Conservation (phyloP, 2,329 filamentous ascomycete species). For the Colletotrichum sp. region DNA sequence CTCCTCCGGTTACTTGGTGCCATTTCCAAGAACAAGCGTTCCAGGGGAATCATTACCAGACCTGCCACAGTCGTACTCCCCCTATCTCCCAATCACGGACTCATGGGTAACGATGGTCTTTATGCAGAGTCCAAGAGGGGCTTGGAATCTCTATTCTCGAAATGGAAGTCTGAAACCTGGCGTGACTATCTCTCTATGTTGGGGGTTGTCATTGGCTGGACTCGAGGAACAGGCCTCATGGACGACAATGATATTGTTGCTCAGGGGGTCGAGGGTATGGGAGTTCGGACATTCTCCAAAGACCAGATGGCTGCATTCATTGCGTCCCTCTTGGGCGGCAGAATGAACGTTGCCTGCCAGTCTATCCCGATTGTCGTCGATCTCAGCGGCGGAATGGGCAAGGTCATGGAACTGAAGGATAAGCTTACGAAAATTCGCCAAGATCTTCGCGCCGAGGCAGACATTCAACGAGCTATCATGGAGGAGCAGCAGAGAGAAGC, state of each 20-base stretch:
- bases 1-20: constrained; percentile 86
- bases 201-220: constrained; percentile 98
- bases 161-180: constrained; percentile 98
- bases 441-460: constrained; percentile 91
- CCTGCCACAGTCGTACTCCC: constrained; percentile 96
- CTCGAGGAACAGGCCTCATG: constrained; percentile 96
- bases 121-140: constrained; percentile 98
- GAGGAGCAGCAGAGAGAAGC: constrained; percentile 98
- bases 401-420: constrained; percentile 92
- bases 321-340: constrained; percentile 90
- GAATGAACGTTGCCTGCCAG: constrained; percentile 93
- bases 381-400: constrained; percentile 95
- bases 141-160: constrained; percentile 95
- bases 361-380: constrained; percentile 94
- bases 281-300: constrained; percentile 97
- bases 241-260: constrained; percentile 96
- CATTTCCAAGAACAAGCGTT: constrained; percentile 88
- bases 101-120: constrained; percentile 95
- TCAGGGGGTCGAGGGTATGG: constrained; percentile 93
- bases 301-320: constrained; percentile 99
- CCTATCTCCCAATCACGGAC: constrained; percentile 96
- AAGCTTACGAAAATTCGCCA: constrained; percentile 91
- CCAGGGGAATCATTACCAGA: constrained; percentile 87
- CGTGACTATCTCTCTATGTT: constrained; percentile 96
- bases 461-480: constrained; percentile 88